phyloP scores from a whole-genome alignment of 352 stramenopile species.

The Ophiocytium majus region DNA sequence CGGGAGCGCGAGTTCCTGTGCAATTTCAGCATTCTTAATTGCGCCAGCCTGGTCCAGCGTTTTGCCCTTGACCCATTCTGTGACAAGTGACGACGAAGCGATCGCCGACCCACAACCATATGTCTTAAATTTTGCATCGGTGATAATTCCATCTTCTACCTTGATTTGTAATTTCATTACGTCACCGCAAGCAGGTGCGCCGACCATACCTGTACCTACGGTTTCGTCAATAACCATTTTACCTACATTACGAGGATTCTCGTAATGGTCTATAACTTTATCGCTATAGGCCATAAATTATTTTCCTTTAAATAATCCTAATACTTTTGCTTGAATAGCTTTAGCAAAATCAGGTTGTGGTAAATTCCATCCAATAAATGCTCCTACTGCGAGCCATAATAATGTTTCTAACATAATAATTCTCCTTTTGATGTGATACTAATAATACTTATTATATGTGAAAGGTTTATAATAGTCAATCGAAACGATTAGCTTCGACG shows the following conservation, averaged over 20 bases:
- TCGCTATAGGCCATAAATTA: too few relatives aligned
- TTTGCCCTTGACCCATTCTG: slow-evolving; percentile 95
- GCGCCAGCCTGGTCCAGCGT: slow-evolving; percentile 65
- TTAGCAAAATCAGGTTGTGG: too few relatives aligned
- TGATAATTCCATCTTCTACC: slow-evolving; percentile 87
- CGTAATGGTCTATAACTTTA: slow-evolving; percentile 99
- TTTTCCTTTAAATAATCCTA: too few relatives aligned
- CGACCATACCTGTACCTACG: slow-evolving; percentile 96
- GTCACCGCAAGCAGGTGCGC: slow-evolving; percentile 95
- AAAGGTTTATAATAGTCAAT: too few relatives aligned
- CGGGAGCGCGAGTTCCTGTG: slow-evolving; percentile 95
- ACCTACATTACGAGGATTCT: slow-evolving; percentile 97
- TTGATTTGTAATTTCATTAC: slow-evolving; percentile 97
- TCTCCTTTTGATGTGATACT: too few relatives aligned
- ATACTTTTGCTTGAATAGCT: too few relatives aligned
- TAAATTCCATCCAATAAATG: too few relatives aligned
- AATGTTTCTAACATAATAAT: too few relatives aligned
- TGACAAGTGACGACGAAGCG: slow-evolving; percentile 92
- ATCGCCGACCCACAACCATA: slow-evolving; percentile 98
- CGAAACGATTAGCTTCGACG: too few relatives aligned
- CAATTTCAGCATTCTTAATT: slow-evolving; percentile 98
- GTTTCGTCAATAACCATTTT: slow-evolving; percentile 93
- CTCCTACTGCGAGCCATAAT: too few relatives aligned
- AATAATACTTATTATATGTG: too few relatives aligned
- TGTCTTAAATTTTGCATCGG: slow-evolving; percentile 99